Base-by-base conservation (phyloP, 345 rosid genomes). In the Eucalyptus guilfoylei region DNA sequence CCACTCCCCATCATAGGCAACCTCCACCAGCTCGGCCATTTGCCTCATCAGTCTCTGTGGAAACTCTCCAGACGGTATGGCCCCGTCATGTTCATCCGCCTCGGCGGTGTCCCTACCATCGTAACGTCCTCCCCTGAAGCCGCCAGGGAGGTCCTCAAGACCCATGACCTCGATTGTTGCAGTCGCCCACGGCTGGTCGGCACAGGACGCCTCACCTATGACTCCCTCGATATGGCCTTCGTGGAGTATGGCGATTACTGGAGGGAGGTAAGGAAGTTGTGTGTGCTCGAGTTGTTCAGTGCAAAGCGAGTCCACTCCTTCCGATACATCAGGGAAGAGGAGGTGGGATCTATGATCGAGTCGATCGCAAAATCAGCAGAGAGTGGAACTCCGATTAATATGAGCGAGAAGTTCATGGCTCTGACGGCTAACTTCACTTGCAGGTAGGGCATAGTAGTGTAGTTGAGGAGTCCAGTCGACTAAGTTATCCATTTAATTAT, bases 201-300 rank as follows among this genome's bases (percentile, higher is more conserved):
- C 7, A 28, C 90, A 42, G 87, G 90, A 81, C 92, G 87, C 54
- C 90, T 92, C 49, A 90, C 95, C 30, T 90, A 91, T 86, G 91
- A 92, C 80, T 89, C 80, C 62, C 55, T 45, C 11, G 95, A 94
- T 83, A 45, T 91, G 32, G 90, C 88, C 80, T 91, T 90, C 44
- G 89, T 91, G 44, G 87, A 92, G 24, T 88, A 89, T 9, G 87
- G 86, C 32, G 90, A 89, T 87, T 87, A 88, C 8, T 89, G 86
- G 64, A 88, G 91, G 90, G 89, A 91, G 48, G 11, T 91, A 58
- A 88, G 93, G 87, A 94, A 87, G 85, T 85, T 90, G 14, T 90
- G 93, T 54, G 91, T 90, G n/a, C 37, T 26, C 6, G 91, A 93
- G 88, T 86, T 92, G 50, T 89, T 93, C 14, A 90, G 86, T 72